A percentile compares a stretch with the other conserved stretches of the same genome.
Evolutionary conservation across 768 basidiomycete species (phyloP).

Genomic region (Mycena amicta): DNA sequence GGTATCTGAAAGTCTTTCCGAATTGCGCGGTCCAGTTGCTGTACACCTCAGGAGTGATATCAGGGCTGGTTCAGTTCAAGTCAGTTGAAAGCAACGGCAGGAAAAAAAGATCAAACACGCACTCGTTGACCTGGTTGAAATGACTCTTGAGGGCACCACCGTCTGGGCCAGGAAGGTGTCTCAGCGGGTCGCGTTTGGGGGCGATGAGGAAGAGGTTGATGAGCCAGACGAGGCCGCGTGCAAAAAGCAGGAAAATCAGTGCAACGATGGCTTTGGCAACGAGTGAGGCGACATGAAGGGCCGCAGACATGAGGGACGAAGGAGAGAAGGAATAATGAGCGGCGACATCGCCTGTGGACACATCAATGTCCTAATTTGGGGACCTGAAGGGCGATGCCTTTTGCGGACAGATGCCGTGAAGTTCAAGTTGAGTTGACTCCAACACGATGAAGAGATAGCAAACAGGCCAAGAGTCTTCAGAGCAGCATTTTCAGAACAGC

Average conservation of each 20-base stretch:
- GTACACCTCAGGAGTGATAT: slow-evolving; percentile 41
- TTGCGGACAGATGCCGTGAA: neutral
- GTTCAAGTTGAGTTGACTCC: too few species aligned
- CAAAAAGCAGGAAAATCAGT: slow-evolving; percentile 24
- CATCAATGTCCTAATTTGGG: neutral
- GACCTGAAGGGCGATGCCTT: neutral
- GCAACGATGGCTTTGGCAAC: slow-evolving; percentile 10
- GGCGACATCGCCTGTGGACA: neutral
- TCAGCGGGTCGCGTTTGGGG: slow-evolving; percentile 52
- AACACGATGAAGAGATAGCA: too few species aligned
- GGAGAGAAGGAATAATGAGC: slow-evolving; percentile 5
- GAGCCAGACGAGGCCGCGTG: slow-evolving; percentile 42
- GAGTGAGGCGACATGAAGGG: neutral
- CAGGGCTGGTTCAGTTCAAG: slow-evolving; percentile 47
- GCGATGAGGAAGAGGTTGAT: slow-evolving; percentile 44
- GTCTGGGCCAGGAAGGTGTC: slow-evolving; percentile 49
- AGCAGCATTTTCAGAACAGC: too few species aligned
- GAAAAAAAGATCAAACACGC: slow-evolving; percentile 22
- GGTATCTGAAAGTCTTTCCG: slow-evolving; percentile 56
- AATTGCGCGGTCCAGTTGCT: slow-evolving; percentile 45
- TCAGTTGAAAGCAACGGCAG: neutral
- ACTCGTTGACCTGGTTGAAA: slow-evolving; percentile 50
- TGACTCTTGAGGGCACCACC: slow-evolving; percentile 46
- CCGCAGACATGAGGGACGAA: neutral
- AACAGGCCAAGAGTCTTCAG: too few species aligned